Conservation (phyloP, 345 rosid genomes). For the Salix caprea region DNA sequence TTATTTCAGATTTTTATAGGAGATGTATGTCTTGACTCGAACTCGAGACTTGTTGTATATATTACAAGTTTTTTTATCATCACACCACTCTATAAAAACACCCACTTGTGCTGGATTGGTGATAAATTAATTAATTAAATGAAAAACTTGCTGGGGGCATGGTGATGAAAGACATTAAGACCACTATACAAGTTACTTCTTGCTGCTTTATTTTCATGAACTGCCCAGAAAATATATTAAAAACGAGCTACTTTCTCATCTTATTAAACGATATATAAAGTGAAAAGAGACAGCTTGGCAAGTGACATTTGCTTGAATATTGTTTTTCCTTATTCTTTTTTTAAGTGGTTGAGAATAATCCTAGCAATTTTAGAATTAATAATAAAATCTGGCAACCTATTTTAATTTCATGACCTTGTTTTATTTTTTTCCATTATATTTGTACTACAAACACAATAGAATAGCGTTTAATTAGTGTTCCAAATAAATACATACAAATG, state of each 20-base stretch:
- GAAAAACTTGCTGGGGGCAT: neutral
- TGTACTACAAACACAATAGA: too few relatives aligned
- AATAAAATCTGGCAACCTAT: too few relatives aligned
- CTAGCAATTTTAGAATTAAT: neutral
- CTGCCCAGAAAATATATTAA: neutral
- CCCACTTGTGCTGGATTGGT: neutral
- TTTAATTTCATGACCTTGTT: too few relatives aligned
- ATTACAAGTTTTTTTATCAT: too few relatives aligned
- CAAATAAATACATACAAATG: too few relatives aligned
- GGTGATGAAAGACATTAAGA: neutral
- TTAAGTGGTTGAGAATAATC: neutral
- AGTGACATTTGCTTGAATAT: neutral
- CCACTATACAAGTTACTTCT: neutral
- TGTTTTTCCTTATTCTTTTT: neutral
- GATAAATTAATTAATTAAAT: neutral
- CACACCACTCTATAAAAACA: fast-evolving
- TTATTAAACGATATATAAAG: neutral
- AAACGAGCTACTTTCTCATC: neutral
- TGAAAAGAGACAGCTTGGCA: neutral
- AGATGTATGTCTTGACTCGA: too few relatives aligned
- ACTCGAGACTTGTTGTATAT: fast-evolving
- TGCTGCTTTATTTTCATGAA: neutral
- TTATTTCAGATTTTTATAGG: too few relatives aligned
- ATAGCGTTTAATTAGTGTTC: too few relatives aligned
- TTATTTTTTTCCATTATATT: too few relatives aligned